Evolutionary conservation across 225 moss, liverwort and hornwort genomes (phyloP).

Genomic region (Polytrichum commune): DNA sequence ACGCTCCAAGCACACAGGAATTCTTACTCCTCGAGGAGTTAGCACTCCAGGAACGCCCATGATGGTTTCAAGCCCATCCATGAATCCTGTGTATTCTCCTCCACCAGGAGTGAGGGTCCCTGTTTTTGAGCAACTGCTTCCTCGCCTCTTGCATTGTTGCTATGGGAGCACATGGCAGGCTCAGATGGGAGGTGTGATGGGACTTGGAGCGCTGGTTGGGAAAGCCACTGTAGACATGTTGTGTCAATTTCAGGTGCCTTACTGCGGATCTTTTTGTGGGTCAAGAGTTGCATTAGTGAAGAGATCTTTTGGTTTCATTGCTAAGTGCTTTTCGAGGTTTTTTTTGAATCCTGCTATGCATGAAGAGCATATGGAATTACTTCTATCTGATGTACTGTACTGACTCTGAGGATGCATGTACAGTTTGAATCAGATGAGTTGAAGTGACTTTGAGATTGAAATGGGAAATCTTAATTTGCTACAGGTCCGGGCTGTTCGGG

Average conservation of each 20-base stretch:
- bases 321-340: no score
- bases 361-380: no score
- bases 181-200: slow-evolving; percentile 99
- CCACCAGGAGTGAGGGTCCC: slow-evolving; percentile 98
- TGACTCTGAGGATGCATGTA: no score
- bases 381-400: no score
- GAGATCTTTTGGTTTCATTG: no score
- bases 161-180: slow-evolving; percentile 99
- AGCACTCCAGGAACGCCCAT: slow-evolving; percentile 99
- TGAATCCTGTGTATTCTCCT: slow-evolving; percentile 99
- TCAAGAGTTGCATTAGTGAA: no score
- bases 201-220: slow-evolving; percentile 95
- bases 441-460: no score
- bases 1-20: slow-evolving; percentile 94
- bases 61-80: slow-evolving; percentile 99
- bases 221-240: slow-evolving; percentile 99
- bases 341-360: neutral
- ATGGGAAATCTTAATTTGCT: neutral
- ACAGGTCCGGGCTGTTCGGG: slow-evolving; percentile 90
- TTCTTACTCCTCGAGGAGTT: slow-evolving; percentile 93
- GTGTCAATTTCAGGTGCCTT: slow-evolving; percentile 76
- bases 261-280: neutral
- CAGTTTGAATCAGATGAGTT: no score
- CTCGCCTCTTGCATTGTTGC: slow-evolving; percentile 97
- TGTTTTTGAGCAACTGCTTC: slow-evolving; percentile 98